Evolutionary conservation across 78 protist genomes (phyloP).

Genomic region (Dictyostelium firmibasis): DNA sequence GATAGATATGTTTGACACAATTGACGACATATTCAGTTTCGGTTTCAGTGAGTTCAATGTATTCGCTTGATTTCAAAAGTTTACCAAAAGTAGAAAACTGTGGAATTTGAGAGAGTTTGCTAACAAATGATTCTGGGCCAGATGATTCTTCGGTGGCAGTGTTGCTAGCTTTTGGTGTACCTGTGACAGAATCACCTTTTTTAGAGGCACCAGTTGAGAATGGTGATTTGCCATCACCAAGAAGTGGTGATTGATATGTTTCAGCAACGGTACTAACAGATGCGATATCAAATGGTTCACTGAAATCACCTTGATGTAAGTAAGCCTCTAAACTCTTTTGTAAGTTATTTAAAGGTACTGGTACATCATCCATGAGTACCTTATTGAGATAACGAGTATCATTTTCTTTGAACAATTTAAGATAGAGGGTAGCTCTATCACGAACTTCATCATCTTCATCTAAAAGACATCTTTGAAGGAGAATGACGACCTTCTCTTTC

Average conservation of each 20-base stretch:
- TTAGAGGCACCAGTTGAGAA: background rate
- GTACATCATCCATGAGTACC: slow-evolving; percentile 46
- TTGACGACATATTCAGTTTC: slow-evolving; percentile 96
- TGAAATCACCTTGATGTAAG: background rate
- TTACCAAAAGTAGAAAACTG: slow-evolving; percentile 88
- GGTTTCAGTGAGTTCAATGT: slow-evolving; percentile 91
- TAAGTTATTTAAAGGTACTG: slow-evolving; percentile 23
- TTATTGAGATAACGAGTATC: background rate
- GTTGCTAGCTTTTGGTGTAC: background rate
- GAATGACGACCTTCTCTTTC: slow-evolving; percentile 49
- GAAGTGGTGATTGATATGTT: slow-evolving; percentile 20
- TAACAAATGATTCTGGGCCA: slow-evolving; percentile 34
- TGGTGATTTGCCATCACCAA: slow-evolving; percentile 12
- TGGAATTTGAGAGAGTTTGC: slow-evolving; percentile 77
- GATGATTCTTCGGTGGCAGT: background rate
- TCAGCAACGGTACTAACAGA: slow-evolving; percentile 40
- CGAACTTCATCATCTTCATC: slow-evolving; percentile 98
- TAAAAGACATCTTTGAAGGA: slow-evolving; percentile 85
- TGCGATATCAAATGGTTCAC: slow-evolving; percentile 56
- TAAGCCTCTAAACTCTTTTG: slow-evolving; percentile 48
- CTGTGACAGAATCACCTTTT: background rate
- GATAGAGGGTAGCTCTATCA: slow-evolving; percentile 92
- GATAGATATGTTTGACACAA: slow-evolving; percentile 90
- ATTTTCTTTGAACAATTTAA: slow-evolving; percentile 48
- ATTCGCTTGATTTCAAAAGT: slow-evolving; percentile 72